Conservation (phyloP, 208 protist genomes). For the Wallacemonas sp. region DNA sequence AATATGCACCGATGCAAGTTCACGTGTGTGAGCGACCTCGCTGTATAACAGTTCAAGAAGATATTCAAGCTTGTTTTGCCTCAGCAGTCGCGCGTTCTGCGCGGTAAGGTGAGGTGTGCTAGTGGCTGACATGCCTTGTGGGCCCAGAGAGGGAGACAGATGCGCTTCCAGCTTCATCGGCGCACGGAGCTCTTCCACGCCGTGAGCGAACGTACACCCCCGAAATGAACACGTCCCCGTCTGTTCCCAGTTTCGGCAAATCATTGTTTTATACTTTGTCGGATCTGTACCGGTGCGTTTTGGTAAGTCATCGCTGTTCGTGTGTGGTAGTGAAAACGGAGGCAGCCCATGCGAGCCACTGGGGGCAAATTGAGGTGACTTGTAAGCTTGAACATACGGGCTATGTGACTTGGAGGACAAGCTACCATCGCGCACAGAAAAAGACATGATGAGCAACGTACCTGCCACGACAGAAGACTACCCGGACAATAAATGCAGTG, state of each 20-base stretch:
- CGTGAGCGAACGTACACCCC: constrained; percentile 85
- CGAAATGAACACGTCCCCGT: constrained; percentile 64
- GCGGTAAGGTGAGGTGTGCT: constrained; percentile 32
- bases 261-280: constrained; percentile 85
- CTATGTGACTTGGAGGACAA: constrained; percentile 13
- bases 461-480: no score
- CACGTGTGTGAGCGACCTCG: constrained; percentile 56
- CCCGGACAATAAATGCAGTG: no score
- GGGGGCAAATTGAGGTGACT: constrained; percentile 23
- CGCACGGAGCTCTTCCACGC: constrained; percentile 72
- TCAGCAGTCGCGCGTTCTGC: background rate
- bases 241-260: constrained; percentile 84
- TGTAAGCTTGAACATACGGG: constrained; percentile 37
- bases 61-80: constrained; percentile 47
- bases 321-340: constrained; percentile 52
- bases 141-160: constrained; percentile 34
- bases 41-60: constrained; percentile 68
- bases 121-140: constrained; percentile 29
- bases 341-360: constrained; percentile 19
- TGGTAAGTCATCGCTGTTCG: constrained; percentile 27
- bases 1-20: constrained; percentile 56
- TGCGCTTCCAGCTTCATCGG: constrained; percentile 39
- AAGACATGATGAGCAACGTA: no score
- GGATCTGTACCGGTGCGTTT: constrained; percentile 69
- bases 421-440: constrained; percentile 66